Evolutionary conservation across 1,284 basidiomycete species (phyloP).

Genomic region (Takashimella koratensis): DNA sequence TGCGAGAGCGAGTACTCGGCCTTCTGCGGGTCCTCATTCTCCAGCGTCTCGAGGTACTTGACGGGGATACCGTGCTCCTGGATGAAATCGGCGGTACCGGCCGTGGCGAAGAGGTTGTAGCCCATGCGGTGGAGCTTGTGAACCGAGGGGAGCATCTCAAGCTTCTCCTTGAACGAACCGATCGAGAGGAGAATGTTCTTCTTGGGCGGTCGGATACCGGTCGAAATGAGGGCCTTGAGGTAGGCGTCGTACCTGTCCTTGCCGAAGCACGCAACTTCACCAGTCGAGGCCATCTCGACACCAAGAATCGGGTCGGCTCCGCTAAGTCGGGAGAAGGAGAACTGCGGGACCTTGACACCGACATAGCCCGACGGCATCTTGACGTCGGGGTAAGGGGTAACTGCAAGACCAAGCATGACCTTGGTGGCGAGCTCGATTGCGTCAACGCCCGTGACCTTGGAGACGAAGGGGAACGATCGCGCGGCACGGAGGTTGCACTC

Average conservation of each 20-base stretch:
- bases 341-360: constrained; percentile 97
- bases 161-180: constrained; percentile 95
- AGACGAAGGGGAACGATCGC: constrained; percentile 98
- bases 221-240: constrained; percentile 92
- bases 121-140: constrained; percentile 92
- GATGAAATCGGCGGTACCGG: constrained; percentile 94
- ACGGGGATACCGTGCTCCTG: constrained; percentile 59
- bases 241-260: constrained; percentile 98
- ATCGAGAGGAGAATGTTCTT: constrained; percentile 46
- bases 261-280: constrained; percentile 98
- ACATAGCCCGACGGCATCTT: constrained; percentile 89
- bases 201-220: constrained; percentile 89
- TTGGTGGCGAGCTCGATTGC: constrained; percentile 98
- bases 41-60: constrained; percentile 85
- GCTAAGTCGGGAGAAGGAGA: constrained; percentile 91
- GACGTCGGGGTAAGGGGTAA: constrained; percentile 84
- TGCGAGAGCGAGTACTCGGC: constrained; percentile 93
- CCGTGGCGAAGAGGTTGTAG: constrained; percentile 95
- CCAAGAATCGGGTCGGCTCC: constrained; percentile 98
- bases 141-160: constrained; percentile 93
- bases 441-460: constrained; percentile 95
- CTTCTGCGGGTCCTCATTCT: constrained; percentile 69
- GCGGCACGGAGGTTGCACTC: constrained; percentile 98
- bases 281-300: constrained; percentile 99
- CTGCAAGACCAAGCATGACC: constrained; percentile 88